These are phyloP conservation scores for Trichoderma afroharzianum DNA, from an alignment of 2,329 filamentous ascomycete species.

Conservation along the genomic window DNA sequence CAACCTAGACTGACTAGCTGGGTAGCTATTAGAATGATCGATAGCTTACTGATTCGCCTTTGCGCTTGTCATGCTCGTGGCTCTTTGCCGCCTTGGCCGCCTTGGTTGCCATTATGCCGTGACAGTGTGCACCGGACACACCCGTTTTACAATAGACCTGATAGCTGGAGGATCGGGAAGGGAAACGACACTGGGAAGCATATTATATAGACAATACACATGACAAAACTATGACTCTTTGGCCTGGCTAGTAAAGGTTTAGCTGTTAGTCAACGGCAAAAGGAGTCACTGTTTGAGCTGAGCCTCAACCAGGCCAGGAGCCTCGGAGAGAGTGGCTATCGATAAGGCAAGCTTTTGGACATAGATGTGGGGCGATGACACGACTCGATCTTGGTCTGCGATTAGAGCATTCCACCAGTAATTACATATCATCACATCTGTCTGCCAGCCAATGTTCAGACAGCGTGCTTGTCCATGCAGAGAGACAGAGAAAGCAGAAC, in stretches of 20 bases:
- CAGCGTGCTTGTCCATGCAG: neutral
- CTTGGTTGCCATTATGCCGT: constrained; percentile 49
- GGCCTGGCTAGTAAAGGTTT: neutral
- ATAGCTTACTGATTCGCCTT: constrained; percentile 72
- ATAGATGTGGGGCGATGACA: constrained; percentile 13
- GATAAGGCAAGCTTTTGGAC: constrained; percentile 7
- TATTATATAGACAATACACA: neutral
- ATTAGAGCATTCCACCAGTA: constrained; percentile 7
- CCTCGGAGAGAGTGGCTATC: constrained; percentile 11
- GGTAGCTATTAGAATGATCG: neutral
- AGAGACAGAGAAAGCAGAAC: neutral
- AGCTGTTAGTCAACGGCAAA: neutral
- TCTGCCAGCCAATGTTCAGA: neutral
- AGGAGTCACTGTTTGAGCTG: constrained; percentile 10
- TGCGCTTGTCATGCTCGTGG: constrained; percentile 73
- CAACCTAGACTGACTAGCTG: neutral
- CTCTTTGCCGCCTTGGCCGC: constrained; percentile 59
- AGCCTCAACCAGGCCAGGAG: neutral
- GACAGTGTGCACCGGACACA: neutral
- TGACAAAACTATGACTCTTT: constrained; percentile 8
- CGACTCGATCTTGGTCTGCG: neutral
- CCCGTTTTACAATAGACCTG: neutral
- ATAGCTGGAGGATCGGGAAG: constrained; percentile 11
- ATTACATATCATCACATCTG: neutral
- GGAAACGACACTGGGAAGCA: neutral